Percentiles rank a stretch among this genome's conserved stretches.
Evolutionary conservation across 179 eudicot species (phyloP).

Genomic region (Camellia oleifera): DNA sequence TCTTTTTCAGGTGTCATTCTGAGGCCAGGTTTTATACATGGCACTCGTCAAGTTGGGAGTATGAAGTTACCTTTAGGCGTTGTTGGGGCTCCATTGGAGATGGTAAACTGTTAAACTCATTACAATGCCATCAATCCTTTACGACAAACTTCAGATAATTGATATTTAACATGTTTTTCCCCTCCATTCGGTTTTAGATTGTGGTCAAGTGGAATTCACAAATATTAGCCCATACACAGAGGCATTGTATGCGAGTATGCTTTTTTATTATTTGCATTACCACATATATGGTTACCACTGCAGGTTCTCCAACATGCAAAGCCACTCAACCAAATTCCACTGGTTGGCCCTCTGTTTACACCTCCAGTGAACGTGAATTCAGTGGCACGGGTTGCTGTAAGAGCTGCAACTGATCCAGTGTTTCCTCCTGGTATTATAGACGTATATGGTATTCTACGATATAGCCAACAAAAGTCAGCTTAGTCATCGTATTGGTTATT

Average conservation of each 20-base stretch:
- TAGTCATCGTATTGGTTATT: not conserved
- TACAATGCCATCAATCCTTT: not conserved
- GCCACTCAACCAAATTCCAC: conserved; percentile 53
- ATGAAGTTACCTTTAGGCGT: conserved; percentile 63
- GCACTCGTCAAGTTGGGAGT: conserved; percentile 66
- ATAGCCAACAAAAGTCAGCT: conserved; percentile 45
- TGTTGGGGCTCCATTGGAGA: conserved; percentile 64
- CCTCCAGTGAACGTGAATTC: conserved; percentile 60
- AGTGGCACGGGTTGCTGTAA: conserved; percentile 59
- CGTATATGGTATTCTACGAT: conserved; percentile 48
- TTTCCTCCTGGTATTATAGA: conserved; percentile 71
- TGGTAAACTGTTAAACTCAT: conserved; percentile 30
- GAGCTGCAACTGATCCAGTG: conserved; percentile 77
- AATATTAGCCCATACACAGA: not conserved
- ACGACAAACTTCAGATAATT: not conserved
- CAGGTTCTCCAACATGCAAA: conserved; percentile 59
- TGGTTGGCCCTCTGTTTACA: conserved; percentile 62
- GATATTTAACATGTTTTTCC: not conserved
- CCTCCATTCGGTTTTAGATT: not conserved
- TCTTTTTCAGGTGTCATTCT: conserved; percentile 52
- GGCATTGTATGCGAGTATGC: too few species aligned
- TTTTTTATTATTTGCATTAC: not conserved
- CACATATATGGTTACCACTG: not conserved
- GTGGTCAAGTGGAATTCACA: not conserved
- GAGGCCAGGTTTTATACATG: conserved; percentile 72